Evolutionary conservation across 2,329 filamentous ascomycete genomes (phyloP).

Genomic region (Didymella pinodella): DNA sequence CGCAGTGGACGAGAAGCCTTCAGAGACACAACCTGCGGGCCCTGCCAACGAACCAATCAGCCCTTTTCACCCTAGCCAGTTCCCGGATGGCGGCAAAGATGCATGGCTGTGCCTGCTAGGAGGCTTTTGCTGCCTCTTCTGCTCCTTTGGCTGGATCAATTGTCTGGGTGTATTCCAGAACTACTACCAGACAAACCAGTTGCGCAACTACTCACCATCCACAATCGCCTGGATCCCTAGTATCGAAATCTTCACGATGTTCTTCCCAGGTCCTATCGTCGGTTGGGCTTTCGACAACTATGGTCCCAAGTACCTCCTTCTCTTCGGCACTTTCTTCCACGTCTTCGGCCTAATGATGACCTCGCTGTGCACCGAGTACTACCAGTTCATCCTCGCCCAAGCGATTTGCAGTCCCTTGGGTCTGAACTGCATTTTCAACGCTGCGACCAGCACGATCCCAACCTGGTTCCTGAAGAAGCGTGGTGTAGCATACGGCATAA

Average conservation of each 20-base stretch:
- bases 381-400: constrained; percentile 64
- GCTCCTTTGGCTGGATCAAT: constrained; percentile 55
- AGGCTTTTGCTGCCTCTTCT: constrained; percentile 40
- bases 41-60: constrained; percentile 25
- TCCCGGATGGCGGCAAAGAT: constrained; percentile 50
- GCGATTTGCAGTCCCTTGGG: constrained; percentile 61
- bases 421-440: constrained; percentile 64
- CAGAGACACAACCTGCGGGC: constrained; percentile 7
- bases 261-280: constrained; percentile 65
- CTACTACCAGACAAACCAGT: constrained; percentile 56
- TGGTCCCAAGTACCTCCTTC: constrained; percentile 65
- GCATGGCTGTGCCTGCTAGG: constrained; percentile 46
- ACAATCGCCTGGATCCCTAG: constrained; percentile 59
- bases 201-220: constrained; percentile 50
- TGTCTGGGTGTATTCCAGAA: constrained; percentile 57
- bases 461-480: constrained; percentile 61
- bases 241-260: constrained; percentile 59
- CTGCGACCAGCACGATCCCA: constrained; percentile 54
- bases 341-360: constrained; percentile 72
- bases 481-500: constrained; percentile 59
- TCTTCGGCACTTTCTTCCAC: constrained; percentile 63
- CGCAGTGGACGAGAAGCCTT: constrained; percentile 25
- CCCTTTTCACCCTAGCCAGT: constrained; percentile 44
- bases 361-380: constrained; percentile 63
- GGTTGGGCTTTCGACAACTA: constrained; percentile 70